Evolutionary conservation across 2,329 filamentous ascomycete species (phyloP), one percentile per base, ranked within the genome.

Genomic region (Curvularia eragrostidis): DNA sequence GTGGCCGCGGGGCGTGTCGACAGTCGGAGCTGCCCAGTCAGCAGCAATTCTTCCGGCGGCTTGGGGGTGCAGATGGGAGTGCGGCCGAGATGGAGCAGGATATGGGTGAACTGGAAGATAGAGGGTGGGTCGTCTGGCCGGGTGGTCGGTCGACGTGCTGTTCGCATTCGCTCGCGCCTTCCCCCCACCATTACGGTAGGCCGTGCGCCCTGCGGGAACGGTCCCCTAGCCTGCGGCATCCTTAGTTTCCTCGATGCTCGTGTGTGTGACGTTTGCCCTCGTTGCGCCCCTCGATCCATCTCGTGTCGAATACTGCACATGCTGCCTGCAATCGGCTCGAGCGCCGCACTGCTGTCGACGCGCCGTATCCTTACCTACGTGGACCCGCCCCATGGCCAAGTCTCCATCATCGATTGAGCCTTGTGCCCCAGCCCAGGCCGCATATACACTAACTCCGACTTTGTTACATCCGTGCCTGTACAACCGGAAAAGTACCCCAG

Each of bases 201-300:
- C 56, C 60, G 60, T 59, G 63, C 60, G 52, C 54, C 32, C 24
- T 51, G 48, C 62, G 52, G 60, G 56, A 58, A 50, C 56, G 56
- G 56, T 48, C 53, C 50, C 43, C 6, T 53, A 48, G 52, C 43
- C 54, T 52, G 44, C 51, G 39, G 38, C 55, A 44, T 44, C 19
- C 23, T 43, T 32, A 55, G 47, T 46, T 50, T 30, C 42, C 34
- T 41, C 48, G 5, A 5, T 36, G 13, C 7, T 36, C 30, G 12
- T 13, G 15, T 13, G 10, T 15, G 10, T 32, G 30, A 32, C 30
- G 30, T 32, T 13, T 30, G 28, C 2, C 30, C 30, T 13, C 10
- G 3, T 36, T 36, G 13, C 15, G 13, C 32, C 15, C 32, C 5
- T n/a, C 6, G 6, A 36, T 36, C 13, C 32, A 12, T 36, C 15